phyloP scores from a whole-genome alignment of 805 yeast genomes.

The Suhomyces kilbournensis region DNA sequence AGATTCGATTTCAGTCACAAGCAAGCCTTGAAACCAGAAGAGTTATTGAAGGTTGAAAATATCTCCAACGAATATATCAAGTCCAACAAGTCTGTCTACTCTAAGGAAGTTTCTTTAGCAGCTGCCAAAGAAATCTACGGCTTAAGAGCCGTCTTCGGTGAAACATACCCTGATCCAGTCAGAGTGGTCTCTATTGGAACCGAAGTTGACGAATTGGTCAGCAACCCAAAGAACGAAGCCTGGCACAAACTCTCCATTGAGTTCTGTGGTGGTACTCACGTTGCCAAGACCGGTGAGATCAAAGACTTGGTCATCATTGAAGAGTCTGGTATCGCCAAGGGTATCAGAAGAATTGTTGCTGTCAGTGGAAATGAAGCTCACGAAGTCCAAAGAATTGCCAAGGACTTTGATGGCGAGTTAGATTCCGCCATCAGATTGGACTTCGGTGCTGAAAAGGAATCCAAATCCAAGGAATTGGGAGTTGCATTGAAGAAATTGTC shows the following conservation, averaged over 20 bases:
- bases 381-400: constrained; percentile 83
- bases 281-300: constrained; percentile 86
- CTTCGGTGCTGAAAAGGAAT: constrained; percentile 77
- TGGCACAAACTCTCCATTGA: constrained; percentile 84
- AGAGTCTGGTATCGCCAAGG: constrained; percentile 98
- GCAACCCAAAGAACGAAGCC: constrained; percentile 64
- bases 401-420: constrained; percentile 62
- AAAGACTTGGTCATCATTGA: constrained; percentile 86
- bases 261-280: constrained; percentile 99
- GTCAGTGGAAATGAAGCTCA: constrained; percentile 90
- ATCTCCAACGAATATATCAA: constrained; percentile 71
- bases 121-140: constrained; percentile 75
- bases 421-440: constrained; percentile 59
- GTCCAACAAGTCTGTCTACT: constrained; percentile 67
- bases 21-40: constrained; percentile 70
- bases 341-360: constrained; percentile 96
- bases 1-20: constrained; percentile 96
- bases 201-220: constrained; percentile 76
- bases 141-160: constrained; percentile 97
- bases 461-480: constrained; percentile 76
- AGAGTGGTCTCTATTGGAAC: constrained; percentile 96
- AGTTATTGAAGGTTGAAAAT: constrained; percentile 71
- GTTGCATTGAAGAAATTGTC: constrained; percentile 78
- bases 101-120: constrained; percentile 76
- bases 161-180: constrained; percentile 98